Evolutionary conservation across 495 filamentous ascomycete genomes (phyloP).

Genomic region (Cryomyces minteri): DNA sequence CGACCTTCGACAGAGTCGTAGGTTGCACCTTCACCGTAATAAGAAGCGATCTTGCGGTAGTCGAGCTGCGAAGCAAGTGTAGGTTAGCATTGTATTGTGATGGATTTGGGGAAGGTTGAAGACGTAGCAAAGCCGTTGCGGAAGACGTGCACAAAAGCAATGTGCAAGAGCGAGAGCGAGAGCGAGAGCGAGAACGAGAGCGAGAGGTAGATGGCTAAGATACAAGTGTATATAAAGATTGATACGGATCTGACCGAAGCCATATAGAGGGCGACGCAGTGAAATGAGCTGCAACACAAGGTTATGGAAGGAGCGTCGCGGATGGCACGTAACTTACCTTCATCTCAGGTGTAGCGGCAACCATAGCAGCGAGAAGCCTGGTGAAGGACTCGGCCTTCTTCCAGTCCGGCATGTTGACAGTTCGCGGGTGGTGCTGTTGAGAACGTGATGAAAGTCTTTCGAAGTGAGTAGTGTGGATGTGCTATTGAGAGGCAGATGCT

Average conservation of each 20-base stretch:
- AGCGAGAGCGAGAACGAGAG: too few relatives aligned
- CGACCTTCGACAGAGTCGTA: slow-evolving; percentile 24
- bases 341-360: slow-evolving; percentile 4
- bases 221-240: too few relatives aligned
- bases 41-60: slow-evolving; percentile 1
- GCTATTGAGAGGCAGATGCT: background rate
- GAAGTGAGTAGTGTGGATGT: background rate
- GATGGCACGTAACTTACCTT: slow-evolving; percentile 2
- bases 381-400: slow-evolving; percentile 3
- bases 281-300: too few relatives aligned
- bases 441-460: background rate
- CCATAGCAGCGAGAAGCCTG: slow-evolving; percentile 8
- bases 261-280: too few relatives aligned
- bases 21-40: slow-evolving; percentile 17
- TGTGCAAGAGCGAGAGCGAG: too few relatives aligned
- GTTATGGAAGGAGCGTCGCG: too few relatives aligned
- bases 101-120: too few relatives aligned
- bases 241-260: too few relatives aligned
- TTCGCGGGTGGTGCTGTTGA: background rate
- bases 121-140: too few relatives aligned
- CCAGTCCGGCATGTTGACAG: slow-evolving; percentile 4
- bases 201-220: too few relatives aligned
- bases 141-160: too few relatives aligned
- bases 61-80: background rate
- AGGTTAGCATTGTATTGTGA: too few relatives aligned